Conservation (phyloP, 2,329 filamentous ascomycete species). For the Fusarium oligoseptatum region DNA sequence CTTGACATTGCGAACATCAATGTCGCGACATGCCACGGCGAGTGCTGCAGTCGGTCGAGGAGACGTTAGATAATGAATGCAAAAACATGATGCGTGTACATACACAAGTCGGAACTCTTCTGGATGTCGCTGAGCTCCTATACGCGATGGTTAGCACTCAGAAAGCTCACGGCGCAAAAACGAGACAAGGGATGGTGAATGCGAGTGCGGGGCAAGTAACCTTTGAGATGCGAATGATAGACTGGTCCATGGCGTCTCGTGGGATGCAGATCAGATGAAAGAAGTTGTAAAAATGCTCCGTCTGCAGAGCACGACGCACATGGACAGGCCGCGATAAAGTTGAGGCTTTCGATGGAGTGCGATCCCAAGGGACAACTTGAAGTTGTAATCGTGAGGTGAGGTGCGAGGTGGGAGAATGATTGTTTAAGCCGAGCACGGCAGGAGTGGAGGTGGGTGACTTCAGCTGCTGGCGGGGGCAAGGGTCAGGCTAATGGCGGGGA, state of each 20-base stretch:
- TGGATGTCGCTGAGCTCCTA: conserved; percentile 91
- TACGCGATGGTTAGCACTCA: conserved; percentile 30
- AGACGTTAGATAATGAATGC: conserved; percentile 14
- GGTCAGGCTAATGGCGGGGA: background rate
- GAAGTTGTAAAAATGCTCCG: background rate
- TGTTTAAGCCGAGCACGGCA: conserved; percentile 28
- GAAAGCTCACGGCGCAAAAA: conserved; percentile 27
- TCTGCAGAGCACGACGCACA: conserved; percentile 28
- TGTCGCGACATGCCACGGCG: conserved; percentile 87
- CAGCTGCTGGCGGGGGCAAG: background rate
- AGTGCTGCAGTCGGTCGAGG: conserved; percentile 69
- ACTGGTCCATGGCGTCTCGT: conserved; percentile 72
- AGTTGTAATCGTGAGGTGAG: conserved; percentile 31
- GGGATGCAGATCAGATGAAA: conserved; percentile 25
- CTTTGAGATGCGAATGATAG: conserved; percentile 88
- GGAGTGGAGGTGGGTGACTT: conserved; percentile 34
- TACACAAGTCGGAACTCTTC: conserved; percentile 86
- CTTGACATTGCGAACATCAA: conserved; percentile 88
- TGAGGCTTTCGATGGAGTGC: conserved; percentile 7
- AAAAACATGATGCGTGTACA: conserved; percentile 47
- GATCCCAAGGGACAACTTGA: conserved; percentile 9
- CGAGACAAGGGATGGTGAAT: conserved; percentile 28
- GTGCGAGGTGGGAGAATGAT: conserved; percentile 15
- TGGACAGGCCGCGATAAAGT: conserved; percentile 21
- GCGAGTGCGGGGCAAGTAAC: conserved; percentile 59